Percentiles rank a stretch among this genome's conserved stretches.
Conservation (phyloP, 1,284 basidiomycete species). For the Inonotus hispidus region DNA sequence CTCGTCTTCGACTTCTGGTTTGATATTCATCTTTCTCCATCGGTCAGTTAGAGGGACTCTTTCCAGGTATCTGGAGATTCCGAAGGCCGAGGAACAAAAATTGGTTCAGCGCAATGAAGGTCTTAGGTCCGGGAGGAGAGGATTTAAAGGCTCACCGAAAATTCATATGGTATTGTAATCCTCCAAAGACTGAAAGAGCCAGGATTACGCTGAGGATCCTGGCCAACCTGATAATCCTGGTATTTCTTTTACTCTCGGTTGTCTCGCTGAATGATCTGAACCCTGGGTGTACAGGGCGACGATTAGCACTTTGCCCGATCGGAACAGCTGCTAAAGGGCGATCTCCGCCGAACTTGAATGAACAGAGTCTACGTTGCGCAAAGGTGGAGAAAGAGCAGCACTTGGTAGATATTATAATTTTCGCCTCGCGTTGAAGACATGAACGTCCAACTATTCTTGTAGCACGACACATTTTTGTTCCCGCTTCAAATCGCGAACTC, state of each 20-base stretch:
- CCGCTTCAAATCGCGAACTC: neutral
- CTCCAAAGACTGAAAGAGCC: neutral
- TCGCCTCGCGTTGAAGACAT: neutral
- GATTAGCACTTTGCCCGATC: too few relatives aligned
- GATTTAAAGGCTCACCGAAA: neutral
- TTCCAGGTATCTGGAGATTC: constrained; percentile 41
- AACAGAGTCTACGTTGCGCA: too few relatives aligned
- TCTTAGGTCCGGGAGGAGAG: too few relatives aligned
- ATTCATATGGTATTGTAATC: neutral
- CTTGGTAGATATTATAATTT: too few relatives aligned
- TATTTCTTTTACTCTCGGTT: neutral
- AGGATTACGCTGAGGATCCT: neutral
- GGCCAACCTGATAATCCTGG: neutral
- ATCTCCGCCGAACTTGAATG: too few relatives aligned
- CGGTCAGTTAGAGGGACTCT: constrained; percentile 78
- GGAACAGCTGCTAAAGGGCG: too few relatives aligned
- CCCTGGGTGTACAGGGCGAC: neutral
- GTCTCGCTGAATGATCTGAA: neutral
- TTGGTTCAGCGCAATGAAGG: neutral
- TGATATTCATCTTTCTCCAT: constrained; percentile 78
- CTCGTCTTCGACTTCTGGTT: neutral
- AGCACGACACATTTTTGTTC: neutral
- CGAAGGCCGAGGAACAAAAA: neutral
- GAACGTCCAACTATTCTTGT: neutral
- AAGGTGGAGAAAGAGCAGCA: too few relatives aligned